A percentile compares a stretch with the other conserved stretches of the same genome.
phyloP scores from a whole-genome alignment of 1,139 yeast species.

The Suhomyces ambrosiae region DNA sequence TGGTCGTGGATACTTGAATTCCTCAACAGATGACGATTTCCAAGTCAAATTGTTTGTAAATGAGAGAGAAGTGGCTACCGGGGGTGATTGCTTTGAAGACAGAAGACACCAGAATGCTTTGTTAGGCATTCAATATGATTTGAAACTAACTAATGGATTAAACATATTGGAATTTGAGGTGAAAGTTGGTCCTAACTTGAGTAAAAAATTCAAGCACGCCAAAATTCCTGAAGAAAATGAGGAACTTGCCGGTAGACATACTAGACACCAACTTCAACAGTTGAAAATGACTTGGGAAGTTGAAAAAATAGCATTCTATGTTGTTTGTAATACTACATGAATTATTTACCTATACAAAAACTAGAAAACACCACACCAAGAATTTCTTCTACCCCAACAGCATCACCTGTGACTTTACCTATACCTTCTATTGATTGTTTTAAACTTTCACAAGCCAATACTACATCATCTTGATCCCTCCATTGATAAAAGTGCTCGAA shows the following conservation, averaged over 20 bases:
- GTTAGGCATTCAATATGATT: constrained; percentile 47
- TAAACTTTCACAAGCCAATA: constrained; percentile 78
- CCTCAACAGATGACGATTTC: constrained; percentile 38
- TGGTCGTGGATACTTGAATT: constrained; percentile 31
- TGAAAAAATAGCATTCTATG: constrained; percentile 42
- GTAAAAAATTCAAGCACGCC: constrained; percentile 35
- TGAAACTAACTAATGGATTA: constrained; percentile 52
- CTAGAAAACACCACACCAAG: constrained; percentile 87
- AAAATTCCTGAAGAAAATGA: constrained; percentile 29
- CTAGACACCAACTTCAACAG: constrained; percentile 52
- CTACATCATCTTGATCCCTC: constrained; percentile 65
- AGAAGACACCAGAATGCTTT: constrained; percentile 18
- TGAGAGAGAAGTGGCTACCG: constrained; percentile 48
- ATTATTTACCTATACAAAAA: constrained; percentile 88
- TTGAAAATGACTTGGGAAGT: constrained; percentile 52
- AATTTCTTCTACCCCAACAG: constrained; percentile 87
- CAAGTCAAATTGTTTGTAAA: constrained; percentile 49
- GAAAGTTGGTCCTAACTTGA: constrained; percentile 43
- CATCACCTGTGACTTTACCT: constrained; percentile 88
- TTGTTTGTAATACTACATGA: constrained; percentile 19
- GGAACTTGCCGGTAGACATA: constrained; percentile 40
- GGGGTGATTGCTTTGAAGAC: constrained; percentile 43
- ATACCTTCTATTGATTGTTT: constrained; percentile 80
- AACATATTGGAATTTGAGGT: constrained; percentile 51
- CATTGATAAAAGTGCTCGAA: constrained; percentile 59